Evolutionary conservation across 225 moss, liverwort and hornwort genomes (phyloP), one percentile per base, ranked within the genome.

Genomic region (Ulota crispa): DNA sequence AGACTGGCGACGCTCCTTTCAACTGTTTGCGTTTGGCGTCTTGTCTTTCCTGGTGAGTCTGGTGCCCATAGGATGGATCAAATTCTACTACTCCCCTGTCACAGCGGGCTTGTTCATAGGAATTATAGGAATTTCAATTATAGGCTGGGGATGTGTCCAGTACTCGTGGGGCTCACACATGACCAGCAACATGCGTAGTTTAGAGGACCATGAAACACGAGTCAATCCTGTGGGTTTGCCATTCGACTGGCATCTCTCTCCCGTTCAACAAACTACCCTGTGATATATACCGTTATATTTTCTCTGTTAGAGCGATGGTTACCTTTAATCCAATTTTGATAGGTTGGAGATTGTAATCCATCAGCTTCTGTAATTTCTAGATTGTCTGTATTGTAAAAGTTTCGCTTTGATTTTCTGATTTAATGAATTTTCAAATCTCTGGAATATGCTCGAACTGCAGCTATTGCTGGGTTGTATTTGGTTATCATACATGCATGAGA

Each of bases 21-120:
- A 88, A 30, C 55, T 88, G 26, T 90, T 90, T 78, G 88, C 88
- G 24, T 42, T 82, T 0, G 90, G 88, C 32, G 88, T 90, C 18
- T 75, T 88, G 41, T 90, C 90, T 10, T 90, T 90, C 70, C 64
- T 88, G 15, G 85, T 84, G n/a, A 90, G 90, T 53, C 30, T 90
- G 10, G 84, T 90, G 66, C 90, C 90, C 62, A 88, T 90, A 14
- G 90, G 90, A 3, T 90, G 90, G 90, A 90, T 90, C 21, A 90
- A 90, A 74, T 90, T 90, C 73, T 88, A 78, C 0, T 88, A 88
- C 27, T 90, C 90, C 53, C 82, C 86, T 26, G 23, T 78, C 16
- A 90, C 88, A 0, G 86, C 88, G 5, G 86, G 83, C 36, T 50
- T 90, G 59, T 90, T 90, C 23, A 90, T 90, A 1, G 67, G 84